These are phyloP conservation scores for Penicillium maclennaniae DNA, from an alignment of 495 filamentous ascomycete genomes.

Conservation along the genomic window DNA sequence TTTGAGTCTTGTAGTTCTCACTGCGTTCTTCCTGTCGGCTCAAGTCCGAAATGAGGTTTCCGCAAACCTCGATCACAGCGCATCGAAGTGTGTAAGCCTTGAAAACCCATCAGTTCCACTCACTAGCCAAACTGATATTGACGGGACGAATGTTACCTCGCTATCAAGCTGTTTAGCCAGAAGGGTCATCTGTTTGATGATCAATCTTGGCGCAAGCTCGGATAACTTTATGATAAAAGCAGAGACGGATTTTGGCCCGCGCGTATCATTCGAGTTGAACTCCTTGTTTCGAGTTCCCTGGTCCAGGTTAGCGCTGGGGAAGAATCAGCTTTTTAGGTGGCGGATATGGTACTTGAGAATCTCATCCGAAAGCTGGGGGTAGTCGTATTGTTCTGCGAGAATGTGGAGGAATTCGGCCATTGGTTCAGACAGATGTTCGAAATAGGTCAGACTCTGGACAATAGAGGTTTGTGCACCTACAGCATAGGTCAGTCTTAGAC, in stretches of 20 bases:
- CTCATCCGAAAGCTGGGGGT: conserved; percentile 91
- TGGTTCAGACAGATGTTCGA: conserved; percentile 94
- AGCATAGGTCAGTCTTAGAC: conserved; percentile 10
- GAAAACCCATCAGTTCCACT: conserved; percentile 15
- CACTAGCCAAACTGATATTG: background rate
- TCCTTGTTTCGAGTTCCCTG: conserved; percentile 92
- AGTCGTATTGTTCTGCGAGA: conserved; percentile 94
- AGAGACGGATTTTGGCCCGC: conserved; percentile 97
- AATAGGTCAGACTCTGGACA: conserved; percentile 95
- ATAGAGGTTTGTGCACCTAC: conserved; percentile 95
- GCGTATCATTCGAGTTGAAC: conserved; percentile 93
- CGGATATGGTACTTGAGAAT: conserved; percentile 56
- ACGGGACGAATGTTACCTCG: conserved; percentile 55
- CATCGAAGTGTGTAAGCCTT: conserved; percentile 90
- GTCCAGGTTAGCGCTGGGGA: conserved; percentile 18
- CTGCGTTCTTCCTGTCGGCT: conserved; percentile 85
- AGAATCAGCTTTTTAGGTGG: background rate
- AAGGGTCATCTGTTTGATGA: conserved; percentile 96
- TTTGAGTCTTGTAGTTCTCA: conserved; percentile 88
- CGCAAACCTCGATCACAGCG: conserved; percentile 94
- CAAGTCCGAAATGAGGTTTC: conserved; percentile 89
- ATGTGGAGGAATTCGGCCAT: conserved; percentile 99
- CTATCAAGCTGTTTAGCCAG: conserved; percentile 91
- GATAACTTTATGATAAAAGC: conserved; percentile 92
- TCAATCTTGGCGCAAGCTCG: conserved; percentile 84